A percentile compares a stretch with the other conserved stretches of the same genome.
Conservation (phyloP, 202 grass and related monocot genomes). For the Zizania palustris region DNA sequence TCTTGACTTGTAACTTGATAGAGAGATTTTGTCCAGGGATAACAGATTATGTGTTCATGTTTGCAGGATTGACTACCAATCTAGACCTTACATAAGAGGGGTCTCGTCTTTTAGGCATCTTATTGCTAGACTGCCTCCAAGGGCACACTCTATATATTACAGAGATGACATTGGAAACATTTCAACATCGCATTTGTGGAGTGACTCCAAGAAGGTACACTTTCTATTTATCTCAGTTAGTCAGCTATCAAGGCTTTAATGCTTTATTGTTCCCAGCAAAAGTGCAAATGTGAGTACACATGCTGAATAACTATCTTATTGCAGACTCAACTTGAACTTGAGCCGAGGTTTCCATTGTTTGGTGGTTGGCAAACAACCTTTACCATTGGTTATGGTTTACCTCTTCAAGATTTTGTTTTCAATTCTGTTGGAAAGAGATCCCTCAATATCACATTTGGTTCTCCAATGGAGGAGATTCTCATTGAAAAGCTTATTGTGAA, state of each 20-base stretch:
- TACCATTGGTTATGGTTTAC: constrained; percentile 94
- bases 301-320: constrained; percentile 37
- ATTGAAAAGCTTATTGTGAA: constrained; percentile 90
- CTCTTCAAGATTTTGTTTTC: constrained; percentile 90
- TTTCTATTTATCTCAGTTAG: constrained; percentile 11
- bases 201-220: constrained; percentile 90
- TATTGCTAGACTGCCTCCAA: constrained; percentile 80
- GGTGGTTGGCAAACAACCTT: constrained; percentile 99
- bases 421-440: constrained; percentile 73
- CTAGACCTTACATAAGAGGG: constrained; percentile 77
- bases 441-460: constrained; percentile 97
- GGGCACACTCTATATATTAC: constrained; percentile 94
- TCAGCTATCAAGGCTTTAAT: constrained; percentile 21
- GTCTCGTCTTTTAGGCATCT: constrained; percentile 88
- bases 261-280: constrained; percentile 3
- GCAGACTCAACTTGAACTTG: constrained; percentile 96
- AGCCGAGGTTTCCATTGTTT: constrained; percentile 97
- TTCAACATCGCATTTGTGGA: constrained; percentile 94
- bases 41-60: constrained; percentile 26
- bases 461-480: constrained; percentile 81
- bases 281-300: constrained; percentile 12
- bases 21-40: constrained; percentile 4
- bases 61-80: constrained; percentile 91
- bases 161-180: constrained; percentile 99
- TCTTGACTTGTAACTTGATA: neutral